These are phyloP conservation scores for Triticum urartu DNA, from an alignment of 176 grass and related monocot species.

Conservation along the genomic window DNA sequence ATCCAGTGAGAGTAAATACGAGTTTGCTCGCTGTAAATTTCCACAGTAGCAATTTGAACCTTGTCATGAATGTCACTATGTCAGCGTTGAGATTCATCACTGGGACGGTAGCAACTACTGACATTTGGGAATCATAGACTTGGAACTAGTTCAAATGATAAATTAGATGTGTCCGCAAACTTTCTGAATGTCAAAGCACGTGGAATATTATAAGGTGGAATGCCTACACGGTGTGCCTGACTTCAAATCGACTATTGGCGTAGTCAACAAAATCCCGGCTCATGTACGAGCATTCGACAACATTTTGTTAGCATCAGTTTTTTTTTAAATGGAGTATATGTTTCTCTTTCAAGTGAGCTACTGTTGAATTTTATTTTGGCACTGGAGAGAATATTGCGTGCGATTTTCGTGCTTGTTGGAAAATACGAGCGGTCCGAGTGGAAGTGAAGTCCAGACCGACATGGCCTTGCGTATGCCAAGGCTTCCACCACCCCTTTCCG, in stretches of 20 bases:
- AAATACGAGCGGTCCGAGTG: background rate
- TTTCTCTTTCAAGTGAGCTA: background rate
- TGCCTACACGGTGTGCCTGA: background rate
- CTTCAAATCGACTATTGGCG: background rate
- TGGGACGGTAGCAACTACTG: background rate
- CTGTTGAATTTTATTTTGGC: too few species aligned
- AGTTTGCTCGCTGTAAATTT: conserved; percentile 33
- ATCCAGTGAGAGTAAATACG: conserved; percentile 29
- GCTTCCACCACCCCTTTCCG: background rate
- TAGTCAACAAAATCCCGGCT: background rate
- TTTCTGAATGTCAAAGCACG: background rate
- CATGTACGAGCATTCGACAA: background rate
- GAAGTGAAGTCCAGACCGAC: background rate
- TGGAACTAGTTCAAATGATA: background rate
- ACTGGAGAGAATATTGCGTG: background rate
- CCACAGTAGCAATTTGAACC: background rate
- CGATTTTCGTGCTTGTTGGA: background rate
- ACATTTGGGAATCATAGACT: background rate
- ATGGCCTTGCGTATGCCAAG: background rate
- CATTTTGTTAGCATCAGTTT: too few species aligned
- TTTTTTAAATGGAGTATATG: too few species aligned
- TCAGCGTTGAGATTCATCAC: background rate
- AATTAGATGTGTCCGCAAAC: background rate
- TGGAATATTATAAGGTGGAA: background rate
- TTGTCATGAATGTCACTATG: background rate